Evolutionary conservation across 495 filamentous ascomycete genomes (phyloP), one percentile per base, ranked within the genome.

Genomic region (Talaromyces nanjingensis): DNA sequence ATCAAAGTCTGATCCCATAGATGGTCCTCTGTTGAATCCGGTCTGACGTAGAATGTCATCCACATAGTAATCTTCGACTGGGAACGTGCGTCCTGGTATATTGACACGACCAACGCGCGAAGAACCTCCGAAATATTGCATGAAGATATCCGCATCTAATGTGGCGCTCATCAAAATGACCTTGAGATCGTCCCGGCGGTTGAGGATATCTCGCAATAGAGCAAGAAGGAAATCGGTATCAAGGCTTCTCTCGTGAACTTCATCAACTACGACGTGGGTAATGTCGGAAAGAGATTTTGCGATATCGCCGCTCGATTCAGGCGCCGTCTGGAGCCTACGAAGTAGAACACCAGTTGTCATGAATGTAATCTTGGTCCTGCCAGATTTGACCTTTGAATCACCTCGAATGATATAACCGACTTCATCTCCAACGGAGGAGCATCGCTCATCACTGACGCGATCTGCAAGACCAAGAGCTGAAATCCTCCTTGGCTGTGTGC

Each of bases 101-200:
- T 94, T 89, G 12, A 98, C 86, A 62, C 85, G 64, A 2, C 88
- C 90, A 63, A 97, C 92, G 12, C 77, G 79, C 29, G 84, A 79
- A 20, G 82, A 79, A 9, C 82, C 83, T 14, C 83, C 84, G 72
- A 98, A 98, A 73, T 98, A 98, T 39, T 82, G 77, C 63, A 86
- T 86, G 73, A 98, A 98, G 4, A 93, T 85, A 3, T 84, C 81
- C 9, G 96, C 93, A 74, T 98, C 94, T 3, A 98, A 85, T 6
- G 94, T 98, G 12, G 94, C 94, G 72, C 91, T 96, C 96, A 98
- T 98, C n/a, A 98, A 79, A 42, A 98, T 87, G 47, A 98, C 86
- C 74, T 92, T 97, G 7, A 98, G 76, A 65, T 98, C 92, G 64
- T 86, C 86, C 57, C 91, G 84, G 66, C 81, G 78, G 53, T 81